Percentiles rank a stretch among this genome's conserved stretches.
These are phyloP conservation scores for Zizania latifolia DNA, from an alignment of 176 grass and related monocot species.

Conservation along the genomic window DNA sequence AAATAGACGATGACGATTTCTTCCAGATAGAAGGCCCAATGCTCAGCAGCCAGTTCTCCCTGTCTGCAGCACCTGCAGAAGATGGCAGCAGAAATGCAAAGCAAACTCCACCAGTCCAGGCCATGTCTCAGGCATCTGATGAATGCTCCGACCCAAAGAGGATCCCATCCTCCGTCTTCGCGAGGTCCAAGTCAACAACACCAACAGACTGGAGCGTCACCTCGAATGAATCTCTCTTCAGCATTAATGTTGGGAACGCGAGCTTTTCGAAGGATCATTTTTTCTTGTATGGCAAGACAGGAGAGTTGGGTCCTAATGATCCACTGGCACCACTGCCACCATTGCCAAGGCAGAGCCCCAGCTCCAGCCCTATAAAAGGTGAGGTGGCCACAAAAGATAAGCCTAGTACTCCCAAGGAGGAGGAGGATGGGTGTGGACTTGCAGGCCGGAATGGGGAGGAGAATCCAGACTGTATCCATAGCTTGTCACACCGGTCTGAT, in stretches of 20 bases:
- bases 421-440: background rate
- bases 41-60: slow-evolving; percentile 16
- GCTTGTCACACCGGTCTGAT: slow-evolving; percentile 39
- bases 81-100: background rate
- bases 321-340: slow-evolving; percentile 28
- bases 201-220: slow-evolving; percentile 64
- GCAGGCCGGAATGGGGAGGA: background rate
- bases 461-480: slow-evolving; percentile 10
- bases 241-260: slow-evolving; percentile 56
- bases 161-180: slow-evolving; percentile 56
- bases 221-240: slow-evolving; percentile 83
- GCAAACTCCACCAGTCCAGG: slow-evolving; percentile 12
- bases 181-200: slow-evolving; percentile 28
- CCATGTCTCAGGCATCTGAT: slow-evolving; percentile 33
- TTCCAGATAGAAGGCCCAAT: slow-evolving; percentile 38
- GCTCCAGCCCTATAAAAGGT: background rate
- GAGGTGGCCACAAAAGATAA: background rate
- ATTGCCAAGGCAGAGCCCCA: background rate
- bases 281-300: slow-evolving; percentile 35
- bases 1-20: slow-evolving; percentile 45
- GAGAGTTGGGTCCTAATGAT: slow-evolving; percentile 31
- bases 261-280: slow-evolving; percentile 52
- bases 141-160: slow-evolving; percentile 48
- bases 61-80: background rate
- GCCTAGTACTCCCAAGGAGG: slow-evolving; percentile 6